Evolutionary conservation across 805 yeast species (phyloP).

Genomic region (baker's yeast (Saccharomyces cerevisiae)): DNA sequence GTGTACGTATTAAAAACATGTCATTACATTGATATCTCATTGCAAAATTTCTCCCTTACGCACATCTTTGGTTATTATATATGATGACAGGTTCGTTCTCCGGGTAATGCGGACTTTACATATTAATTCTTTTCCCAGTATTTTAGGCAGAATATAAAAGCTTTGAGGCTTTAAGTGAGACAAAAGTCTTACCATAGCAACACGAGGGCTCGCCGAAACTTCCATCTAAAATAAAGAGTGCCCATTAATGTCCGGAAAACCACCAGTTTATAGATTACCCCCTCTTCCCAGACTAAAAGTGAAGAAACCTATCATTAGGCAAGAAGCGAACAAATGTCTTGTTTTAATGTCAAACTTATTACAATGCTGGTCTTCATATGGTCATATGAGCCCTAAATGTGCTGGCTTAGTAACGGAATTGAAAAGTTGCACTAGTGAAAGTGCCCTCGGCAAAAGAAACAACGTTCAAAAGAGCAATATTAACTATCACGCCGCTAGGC

Average conservation of each 20-base stretch:
- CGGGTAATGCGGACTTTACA: not conserved
- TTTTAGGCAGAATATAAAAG: not conserved
- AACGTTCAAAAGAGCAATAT: conserved; percentile 35
- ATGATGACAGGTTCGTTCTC: not conserved
- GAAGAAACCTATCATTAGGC: conserved; percentile 50
- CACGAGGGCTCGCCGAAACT: not conserved
- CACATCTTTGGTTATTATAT: not conserved
- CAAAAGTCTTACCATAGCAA: not conserved
- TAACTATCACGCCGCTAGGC: conserved; percentile 46
- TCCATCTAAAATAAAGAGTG: not conserved
- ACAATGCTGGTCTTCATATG: conserved; percentile 95
- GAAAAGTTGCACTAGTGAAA: conserved; percentile 59
- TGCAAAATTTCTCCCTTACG: not conserved
- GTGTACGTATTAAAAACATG: not conserved
- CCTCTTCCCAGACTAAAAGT: conserved; percentile 68
- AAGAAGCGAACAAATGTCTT: conserved; percentile 62
- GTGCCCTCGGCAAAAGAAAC: conserved; percentile 20
- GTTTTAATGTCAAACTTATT: conserved; percentile 77
- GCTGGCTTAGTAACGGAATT: conserved; percentile 56
- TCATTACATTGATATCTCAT: not conserved
- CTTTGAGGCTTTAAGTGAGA: not conserved
- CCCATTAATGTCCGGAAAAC: conserved; percentile 28
- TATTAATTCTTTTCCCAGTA: not conserved
- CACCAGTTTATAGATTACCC: conserved; percentile 45
- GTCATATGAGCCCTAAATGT: conserved; percentile 70